phyloP scores from a whole-genome alignment of 2,329 filamentous ascomycete genomes.

The Aspergillus chevalieri region DNA sequence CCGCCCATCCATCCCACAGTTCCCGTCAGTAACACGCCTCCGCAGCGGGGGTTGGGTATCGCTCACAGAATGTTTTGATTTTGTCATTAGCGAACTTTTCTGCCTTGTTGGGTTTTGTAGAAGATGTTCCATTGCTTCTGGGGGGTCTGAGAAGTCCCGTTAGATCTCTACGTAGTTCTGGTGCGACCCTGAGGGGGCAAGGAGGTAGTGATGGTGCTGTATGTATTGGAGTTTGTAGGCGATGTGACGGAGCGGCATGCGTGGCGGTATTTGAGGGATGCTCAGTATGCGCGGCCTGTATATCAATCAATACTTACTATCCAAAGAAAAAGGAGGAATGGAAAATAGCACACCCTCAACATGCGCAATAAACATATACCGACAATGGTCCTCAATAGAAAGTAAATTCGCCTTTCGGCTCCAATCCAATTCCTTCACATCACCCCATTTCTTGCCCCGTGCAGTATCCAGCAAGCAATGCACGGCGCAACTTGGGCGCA shows the following conservation, averaged over 20 bases:
- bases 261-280: neutral
- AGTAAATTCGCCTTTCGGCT: neutral
- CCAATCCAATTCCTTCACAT: neutral
- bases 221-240: neutral
- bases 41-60: neutral
- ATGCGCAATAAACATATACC: neutral
- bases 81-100: neutral
- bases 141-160: neutral
- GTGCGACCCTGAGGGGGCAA: neutral
- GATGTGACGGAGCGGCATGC: neutral
- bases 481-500: slow-evolving; percentile 2
- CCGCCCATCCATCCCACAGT: neutral
- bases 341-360: neutral
- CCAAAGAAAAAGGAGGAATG: neutral
- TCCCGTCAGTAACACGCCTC: neutral
- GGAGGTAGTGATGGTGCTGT: neutral
- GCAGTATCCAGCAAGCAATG: slow-evolving; percentile 1
- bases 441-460: neutral
- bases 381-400: neutral
- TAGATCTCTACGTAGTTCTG: neutral
- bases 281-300: neutral
- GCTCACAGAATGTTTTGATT: neutral
- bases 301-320: neutral
- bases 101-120: neutral
- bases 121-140: neutral